Conservation (phyloP, 345 rosid genomes). For the Odontarrhena argentea region DNA sequence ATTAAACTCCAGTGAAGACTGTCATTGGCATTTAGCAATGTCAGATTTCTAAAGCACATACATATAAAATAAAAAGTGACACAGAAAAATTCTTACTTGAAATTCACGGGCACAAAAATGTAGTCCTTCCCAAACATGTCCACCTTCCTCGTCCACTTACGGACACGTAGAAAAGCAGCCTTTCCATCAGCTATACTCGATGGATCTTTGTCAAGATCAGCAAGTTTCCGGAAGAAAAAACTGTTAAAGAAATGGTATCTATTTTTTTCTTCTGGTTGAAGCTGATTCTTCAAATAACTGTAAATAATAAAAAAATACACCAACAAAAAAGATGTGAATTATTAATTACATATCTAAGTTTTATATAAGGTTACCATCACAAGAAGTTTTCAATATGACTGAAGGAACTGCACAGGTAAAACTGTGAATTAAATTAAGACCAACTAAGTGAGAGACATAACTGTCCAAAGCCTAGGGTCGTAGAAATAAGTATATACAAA, state of each 20-base stretch:
- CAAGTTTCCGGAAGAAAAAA: slow-evolving; percentile 98
- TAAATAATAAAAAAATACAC: slow-evolving; percentile 23
- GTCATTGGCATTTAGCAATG: slow-evolving; percentile 35
- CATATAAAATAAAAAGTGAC: slow-evolving; percentile 19
- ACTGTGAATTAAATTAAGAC: background rate
- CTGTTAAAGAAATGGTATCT: slow-evolving; percentile 94
- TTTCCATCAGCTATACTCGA: slow-evolving; percentile 92
- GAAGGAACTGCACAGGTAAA: slow-evolving; percentile 21
- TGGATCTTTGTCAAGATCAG: slow-evolving; percentile 97
- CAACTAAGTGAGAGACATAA: slow-evolving; percentile 19
- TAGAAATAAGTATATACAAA: background rate
- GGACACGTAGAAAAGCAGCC: slow-evolving; percentile 96
- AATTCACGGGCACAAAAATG: slow-evolving; percentile 93
- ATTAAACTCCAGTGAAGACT: slow-evolving; percentile 99
- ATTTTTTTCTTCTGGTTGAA: slow-evolving; percentile 60
- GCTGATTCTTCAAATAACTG: slow-evolving; percentile 87
- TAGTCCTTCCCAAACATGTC: slow-evolving; percentile 91
- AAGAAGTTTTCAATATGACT: slow-evolving; percentile 31
- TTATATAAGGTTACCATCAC: slow-evolving; percentile 8
- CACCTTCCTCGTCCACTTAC: slow-evolving; percentile 96
- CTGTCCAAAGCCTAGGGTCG: background rate
- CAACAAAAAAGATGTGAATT: background rate
- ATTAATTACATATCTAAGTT: background rate
- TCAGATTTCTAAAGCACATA: slow-evolving; percentile 25
- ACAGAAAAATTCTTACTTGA: slow-evolving; percentile 56